phyloP scores from a whole-genome alignment of 345 rosid species.

The Heritiera fomes region DNA sequence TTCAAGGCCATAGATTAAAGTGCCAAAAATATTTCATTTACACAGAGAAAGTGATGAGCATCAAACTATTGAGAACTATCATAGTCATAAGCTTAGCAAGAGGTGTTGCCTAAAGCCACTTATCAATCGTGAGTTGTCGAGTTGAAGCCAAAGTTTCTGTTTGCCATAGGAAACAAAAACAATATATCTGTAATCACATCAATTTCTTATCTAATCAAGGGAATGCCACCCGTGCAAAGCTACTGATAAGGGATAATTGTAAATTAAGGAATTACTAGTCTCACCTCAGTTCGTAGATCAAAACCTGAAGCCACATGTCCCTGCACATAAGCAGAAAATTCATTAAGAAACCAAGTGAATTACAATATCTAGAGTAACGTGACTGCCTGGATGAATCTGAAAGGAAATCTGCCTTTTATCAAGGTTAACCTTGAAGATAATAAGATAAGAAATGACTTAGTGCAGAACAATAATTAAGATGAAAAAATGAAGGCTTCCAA shows the following conservation, averaged over 20 bases:
- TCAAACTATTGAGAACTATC: not conserved
- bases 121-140: not conserved
- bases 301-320: slow-evolving; percentile 35
- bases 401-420: not conserved
- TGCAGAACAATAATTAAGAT: not conserved
- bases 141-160: not conserved
- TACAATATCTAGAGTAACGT: not conserved
- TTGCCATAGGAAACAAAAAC: not conserved
- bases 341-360: slow-evolving; percentile 10
- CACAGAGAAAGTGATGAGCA: not conserved
- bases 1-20: not conserved
- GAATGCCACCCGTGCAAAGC: not conserved
- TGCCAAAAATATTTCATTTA: not conserved
- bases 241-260: not conserved
- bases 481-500: not conserved
- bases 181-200: not conserved
- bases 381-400: not conserved
- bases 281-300: slow-evolving; percentile 65
- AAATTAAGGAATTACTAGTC: slow-evolving; percentile 14
- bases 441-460: not conserved
- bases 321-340: slow-evolving; percentile 33
- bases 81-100: not conserved
- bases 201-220: not conserved
- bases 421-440: not conserved
- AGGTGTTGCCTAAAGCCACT: not conserved